These are phyloP conservation scores for Pichia kluyveri DNA, from an alignment of 805 yeast species.

Conservation along the genomic window DNA sequence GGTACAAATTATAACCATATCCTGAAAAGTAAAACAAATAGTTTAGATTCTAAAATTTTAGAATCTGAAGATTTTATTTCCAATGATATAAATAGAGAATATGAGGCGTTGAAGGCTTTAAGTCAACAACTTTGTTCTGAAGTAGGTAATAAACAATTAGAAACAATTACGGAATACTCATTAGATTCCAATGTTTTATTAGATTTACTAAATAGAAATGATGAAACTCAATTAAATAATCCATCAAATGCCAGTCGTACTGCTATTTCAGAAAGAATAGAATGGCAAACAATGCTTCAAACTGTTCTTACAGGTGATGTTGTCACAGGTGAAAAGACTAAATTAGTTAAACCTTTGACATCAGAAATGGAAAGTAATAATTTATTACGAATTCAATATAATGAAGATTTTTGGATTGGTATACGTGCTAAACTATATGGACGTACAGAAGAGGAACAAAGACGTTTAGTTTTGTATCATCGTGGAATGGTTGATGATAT, in stretches of 20 bases:
- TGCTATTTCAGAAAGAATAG: conserved; percentile 62
- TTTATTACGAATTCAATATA: conserved; percentile 44
- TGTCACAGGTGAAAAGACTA: conserved; percentile 80
- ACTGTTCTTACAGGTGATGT: conserved; percentile 93
- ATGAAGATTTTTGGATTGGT: conserved; percentile 80
- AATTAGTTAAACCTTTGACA: conserved; percentile 43
- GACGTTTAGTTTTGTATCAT: conserved; percentile 54
- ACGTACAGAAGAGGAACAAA: conserved; percentile 72
- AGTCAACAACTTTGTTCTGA: conserved; percentile 24
- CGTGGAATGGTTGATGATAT: conserved; percentile 66
- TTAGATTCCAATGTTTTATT: conserved; percentile 27
- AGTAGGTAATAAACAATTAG: conserved; percentile 22
- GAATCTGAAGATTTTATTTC: not conserved
- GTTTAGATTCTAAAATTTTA: conserved; percentile 8
- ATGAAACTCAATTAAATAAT: conserved; percentile 25
- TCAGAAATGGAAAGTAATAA: conserved; percentile 34
- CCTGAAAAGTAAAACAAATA: not conserved
- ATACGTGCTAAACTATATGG: conserved; percentile 75
- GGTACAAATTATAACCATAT: not conserved
- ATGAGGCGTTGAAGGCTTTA: conserved; percentile 23
- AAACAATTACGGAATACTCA: conserved; percentile 27
- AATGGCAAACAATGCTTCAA: conserved; percentile 93
- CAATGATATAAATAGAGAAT: conserved; percentile 17
- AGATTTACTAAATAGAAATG: conserved; percentile 27
- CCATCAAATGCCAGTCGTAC: conserved; percentile 16